Conservation (phyloP, 805 yeast species). For the Cyberlindnera petersonii region DNA sequence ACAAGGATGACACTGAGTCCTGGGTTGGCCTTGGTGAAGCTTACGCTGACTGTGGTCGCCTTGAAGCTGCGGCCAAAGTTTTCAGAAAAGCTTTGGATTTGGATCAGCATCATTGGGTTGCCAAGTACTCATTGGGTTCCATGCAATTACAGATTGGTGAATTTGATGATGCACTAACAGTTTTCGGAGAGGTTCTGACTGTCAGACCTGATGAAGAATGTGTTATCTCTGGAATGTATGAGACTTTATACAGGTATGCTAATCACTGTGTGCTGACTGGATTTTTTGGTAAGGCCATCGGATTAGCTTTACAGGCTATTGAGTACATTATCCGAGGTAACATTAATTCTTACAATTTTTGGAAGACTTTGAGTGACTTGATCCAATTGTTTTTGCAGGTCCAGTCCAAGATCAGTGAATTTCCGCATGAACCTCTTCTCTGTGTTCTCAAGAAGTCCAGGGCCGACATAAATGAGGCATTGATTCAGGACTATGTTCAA, state of each 20-base stretch:
- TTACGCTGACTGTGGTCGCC: conserved; percentile 76
- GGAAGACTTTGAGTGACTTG: conserved; percentile 64
- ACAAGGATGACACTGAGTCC: conserved; percentile 64
- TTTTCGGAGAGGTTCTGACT: conserved; percentile 40
- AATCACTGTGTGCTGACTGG: conserved; percentile 52
- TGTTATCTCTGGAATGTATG: conserved; percentile 50
- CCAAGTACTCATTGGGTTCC: conserved; percentile 62
- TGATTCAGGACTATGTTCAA: conserved; percentile 21
- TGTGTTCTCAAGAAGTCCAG: conserved; percentile 20
- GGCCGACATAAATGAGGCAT: conserved; percentile 30
- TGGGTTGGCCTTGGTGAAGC: conserved; percentile 99
- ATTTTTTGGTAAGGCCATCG: conserved; percentile 61
- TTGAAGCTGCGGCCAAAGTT: conserved; percentile 83
- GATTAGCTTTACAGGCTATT: conserved; percentile 44
- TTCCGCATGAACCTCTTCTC: conserved; percentile 44
- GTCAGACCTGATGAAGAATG: conserved; percentile 46
- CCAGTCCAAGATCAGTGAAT: conserved; percentile 45
- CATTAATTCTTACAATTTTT: conserved; percentile 46
- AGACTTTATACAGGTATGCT: conserved; percentile 54
- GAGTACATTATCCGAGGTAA: conserved; percentile 39
- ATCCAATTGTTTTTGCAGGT: conserved; percentile 50
- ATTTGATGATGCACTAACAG: conserved; percentile 54
- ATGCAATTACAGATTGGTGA: conserved; percentile 62
- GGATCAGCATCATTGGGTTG: conserved; percentile 54
- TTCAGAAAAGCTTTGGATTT: conserved; percentile 60